Base-by-base conservation (phyloP, 2,329 filamentous ascomycete species). In the Leptographium radiaticola region DNA sequence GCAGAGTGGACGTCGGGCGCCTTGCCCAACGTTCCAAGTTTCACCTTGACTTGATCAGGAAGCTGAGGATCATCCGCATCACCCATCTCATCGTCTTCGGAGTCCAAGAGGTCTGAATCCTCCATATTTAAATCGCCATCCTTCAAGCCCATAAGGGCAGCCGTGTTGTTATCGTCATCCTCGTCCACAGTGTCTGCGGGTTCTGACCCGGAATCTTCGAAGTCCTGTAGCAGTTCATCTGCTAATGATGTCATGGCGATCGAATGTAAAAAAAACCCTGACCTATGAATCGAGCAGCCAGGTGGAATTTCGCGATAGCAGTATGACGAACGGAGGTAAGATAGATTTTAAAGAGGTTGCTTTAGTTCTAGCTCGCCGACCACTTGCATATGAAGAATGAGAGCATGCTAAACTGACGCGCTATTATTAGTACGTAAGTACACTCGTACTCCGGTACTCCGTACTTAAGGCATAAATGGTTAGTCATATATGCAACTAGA, bases 211-310 rank as follows among this genome's bases (percentile, higher is more conserved):
- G 83, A 87, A 64, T 94, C 88, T 63, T 89, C 89, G 59, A 95
- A 93, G 66, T 95, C 89, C 64, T 93, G 87, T 62, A 97, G 76
- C 12, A 98, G 79, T 67, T 97, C 91, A 64, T 97, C 90, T 58
- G 88, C 91, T 59, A 94, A 78, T 46, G 89, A 94, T 67, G 91
- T 89, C 89, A 96, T 94, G 52, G n/a, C 39, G 31, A 40, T 20
- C 30, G 11, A 31, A 11, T 12, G 18, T n/a, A 42, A 42, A 40
- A 1, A 16, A 13, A 11, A 15, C 15, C n/a, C 15, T 15, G n/a
- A 25, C 25, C 5, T 25, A 5, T 3, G 5, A 25, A 25, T 25
- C 25, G 25, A 25, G 25, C 25, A 25, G 25, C 25, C 5, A 25
- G 25, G 5, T 25, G 5, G 25, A 5, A 25, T 3, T 25, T 25